Percentiles rank a stretch among this genome's conserved stretches.
phyloP scores from a whole-genome alignment of 768 basidiomycete genomes.

The Leccinum imitatum region DNA sequence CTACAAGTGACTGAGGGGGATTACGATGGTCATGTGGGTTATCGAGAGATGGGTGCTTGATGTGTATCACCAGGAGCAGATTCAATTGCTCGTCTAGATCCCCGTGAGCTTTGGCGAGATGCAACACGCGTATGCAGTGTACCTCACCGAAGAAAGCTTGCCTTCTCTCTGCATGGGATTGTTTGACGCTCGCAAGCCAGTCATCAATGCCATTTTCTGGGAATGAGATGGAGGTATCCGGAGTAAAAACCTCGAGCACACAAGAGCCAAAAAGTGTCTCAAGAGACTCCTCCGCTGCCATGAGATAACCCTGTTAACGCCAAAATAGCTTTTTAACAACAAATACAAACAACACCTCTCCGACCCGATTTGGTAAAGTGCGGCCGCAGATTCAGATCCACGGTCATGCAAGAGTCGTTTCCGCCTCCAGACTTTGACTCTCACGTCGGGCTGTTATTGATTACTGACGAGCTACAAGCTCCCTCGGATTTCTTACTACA shows the following conservation, averaged over 20 bases:
- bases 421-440: conserved; percentile 52
- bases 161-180: conserved; percentile 48
- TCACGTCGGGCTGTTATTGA: conserved; percentile 51
- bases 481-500: conserved; percentile 76
- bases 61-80: conserved; percentile 43
- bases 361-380: conserved; percentile 17
- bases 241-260: conserved; percentile 60
- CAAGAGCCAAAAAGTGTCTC: conserved; percentile 65
- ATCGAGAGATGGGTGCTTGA: conserved; percentile 35
- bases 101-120: conserved; percentile 17
- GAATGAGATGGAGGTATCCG: conserved; percentile 61
- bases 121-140: conserved; percentile 12
- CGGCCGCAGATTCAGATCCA: background rate
- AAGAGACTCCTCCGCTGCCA: conserved; percentile 41
- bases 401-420: conserved; percentile 40
- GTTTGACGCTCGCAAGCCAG: conserved; percentile 53
- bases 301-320: conserved; percentile 4
- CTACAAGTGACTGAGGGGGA: conserved; percentile 44
- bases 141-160: conserved; percentile 75
- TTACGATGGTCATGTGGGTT: conserved; percentile 18
- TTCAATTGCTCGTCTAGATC: conserved; percentile 55
- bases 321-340: background rate
- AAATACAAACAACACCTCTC: too few species aligned
- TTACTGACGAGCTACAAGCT: conserved; percentile 69
- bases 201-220: conserved; percentile 50